Conservation (phyloP, 192 early-diverging fungal genomes). For the Coemansia sp. region DNA sequence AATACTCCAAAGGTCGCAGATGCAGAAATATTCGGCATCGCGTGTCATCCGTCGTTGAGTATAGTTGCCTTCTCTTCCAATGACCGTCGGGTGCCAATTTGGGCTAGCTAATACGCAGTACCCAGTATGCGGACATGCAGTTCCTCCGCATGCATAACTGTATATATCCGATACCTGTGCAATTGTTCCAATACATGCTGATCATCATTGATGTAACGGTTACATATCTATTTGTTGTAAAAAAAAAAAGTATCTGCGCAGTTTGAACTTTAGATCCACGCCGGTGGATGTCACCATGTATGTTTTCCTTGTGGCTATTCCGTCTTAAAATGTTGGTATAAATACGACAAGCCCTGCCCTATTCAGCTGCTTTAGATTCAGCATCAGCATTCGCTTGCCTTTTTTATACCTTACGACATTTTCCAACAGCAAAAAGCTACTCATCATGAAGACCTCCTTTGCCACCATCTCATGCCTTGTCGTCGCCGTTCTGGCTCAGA, state of each 20-base stretch:
- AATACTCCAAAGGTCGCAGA: slow-evolving; percentile 56
- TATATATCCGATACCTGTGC: background rate
- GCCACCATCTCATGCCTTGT: background rate
- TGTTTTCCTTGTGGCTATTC: background rate
- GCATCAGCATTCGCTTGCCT: background rate
- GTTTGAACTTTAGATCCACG: background rate
- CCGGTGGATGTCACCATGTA: background rate
- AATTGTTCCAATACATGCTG: background rate
- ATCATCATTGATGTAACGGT: background rate
- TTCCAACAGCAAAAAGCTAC: background rate
- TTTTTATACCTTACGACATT: background rate
- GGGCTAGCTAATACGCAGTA: slow-evolving; percentile 1
- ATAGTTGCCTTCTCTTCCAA: slow-evolving; percentile 53
- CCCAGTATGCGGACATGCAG: too few relatives aligned
- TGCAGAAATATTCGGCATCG: slow-evolving; percentile 74
- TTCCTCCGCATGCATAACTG: background rate
- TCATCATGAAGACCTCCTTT: background rate
- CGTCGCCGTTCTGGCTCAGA: background rate
- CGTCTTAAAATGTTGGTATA: background rate
- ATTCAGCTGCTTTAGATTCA: background rate
- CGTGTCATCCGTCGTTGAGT: slow-evolving; percentile 83
- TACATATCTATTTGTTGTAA: background rate
- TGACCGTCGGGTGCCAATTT: slow-evolving; percentile 38
- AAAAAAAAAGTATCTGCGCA: background rate
- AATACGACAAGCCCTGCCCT: background rate